A percentile compares a stretch with the other conserved stretches of the same genome.
Evolutionary conservation across 768 basidiomycete species (phyloP).

Genomic region (Hygrophorus pudorinus): DNA sequence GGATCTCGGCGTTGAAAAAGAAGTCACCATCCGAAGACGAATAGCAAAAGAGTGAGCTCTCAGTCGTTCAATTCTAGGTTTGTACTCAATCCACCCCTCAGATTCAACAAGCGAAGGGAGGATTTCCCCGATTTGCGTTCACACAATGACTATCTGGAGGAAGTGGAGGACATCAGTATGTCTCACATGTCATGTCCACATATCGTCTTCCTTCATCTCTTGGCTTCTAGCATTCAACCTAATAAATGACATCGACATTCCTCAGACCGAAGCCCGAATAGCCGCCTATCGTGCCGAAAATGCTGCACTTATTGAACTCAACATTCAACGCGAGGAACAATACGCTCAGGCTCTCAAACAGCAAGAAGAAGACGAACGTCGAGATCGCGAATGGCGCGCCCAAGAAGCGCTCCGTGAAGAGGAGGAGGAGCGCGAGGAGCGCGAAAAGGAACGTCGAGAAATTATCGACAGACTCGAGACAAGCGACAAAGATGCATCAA

Average conservation of each 20-base stretch:
- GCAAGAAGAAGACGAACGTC: conserved; percentile 71
- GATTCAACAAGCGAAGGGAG: conserved; percentile 89
- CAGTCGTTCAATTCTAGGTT: background rate
- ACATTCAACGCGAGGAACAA: conserved; percentile 72
- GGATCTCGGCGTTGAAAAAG: conserved; percentile 87
- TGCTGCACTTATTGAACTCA: conserved; percentile 72
- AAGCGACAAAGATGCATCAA: conserved; percentile 59
- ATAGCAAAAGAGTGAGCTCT: conserved; percentile 76
- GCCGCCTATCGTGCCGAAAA: conserved; percentile 72
- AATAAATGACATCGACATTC: conserved; percentile 77
- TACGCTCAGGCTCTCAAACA: conserved; percentile 63
- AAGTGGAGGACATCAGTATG: conserved; percentile 80
- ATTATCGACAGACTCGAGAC: conserved; percentile 79
- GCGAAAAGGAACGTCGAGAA: conserved; percentile 58
- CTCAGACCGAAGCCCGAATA: conserved; percentile 78
- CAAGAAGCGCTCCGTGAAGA: conserved; percentile 55
- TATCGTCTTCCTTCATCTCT: conserved; percentile 3
- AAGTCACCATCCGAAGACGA: conserved; percentile 80
- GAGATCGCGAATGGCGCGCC: conserved; percentile 61
- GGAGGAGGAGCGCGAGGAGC: conserved; percentile 69
- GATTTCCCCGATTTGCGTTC: conserved; percentile 74
- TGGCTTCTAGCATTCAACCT: conserved; percentile 75
- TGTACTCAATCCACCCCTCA: conserved; percentile 20
- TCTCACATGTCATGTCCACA: too few species aligned
- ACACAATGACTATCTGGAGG: conserved; percentile 95